These are phyloP conservation scores for Nemania abortiva DNA, from an alignment of 2,329 filamentous ascomycete genomes.

Conservation along the genomic window DNA sequence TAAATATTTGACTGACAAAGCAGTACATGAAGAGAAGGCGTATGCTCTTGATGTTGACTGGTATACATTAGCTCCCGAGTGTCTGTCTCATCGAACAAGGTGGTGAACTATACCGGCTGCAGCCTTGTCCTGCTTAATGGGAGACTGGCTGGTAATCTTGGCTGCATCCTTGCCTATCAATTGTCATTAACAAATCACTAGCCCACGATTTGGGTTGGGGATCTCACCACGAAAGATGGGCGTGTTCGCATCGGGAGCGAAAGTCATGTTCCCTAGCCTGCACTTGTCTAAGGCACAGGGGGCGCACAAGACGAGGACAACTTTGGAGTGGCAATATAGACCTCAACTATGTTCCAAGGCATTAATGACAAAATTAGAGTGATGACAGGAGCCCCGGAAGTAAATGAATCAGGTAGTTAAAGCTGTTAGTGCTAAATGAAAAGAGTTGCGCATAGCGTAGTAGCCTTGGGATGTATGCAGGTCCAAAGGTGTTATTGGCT, in stretches of 20 bases:
- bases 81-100: background rate
- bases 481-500: no score
- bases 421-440: no score
- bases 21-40: background rate
- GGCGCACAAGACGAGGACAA: background rate
- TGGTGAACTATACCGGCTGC: background rate
- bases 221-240: constrained; percentile 7
- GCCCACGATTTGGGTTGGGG: background rate
- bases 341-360: background rate
- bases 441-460: no score
- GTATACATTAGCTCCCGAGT: background rate
- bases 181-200: background rate
- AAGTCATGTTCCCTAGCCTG: background rate
- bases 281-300: background rate
- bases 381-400: no score
- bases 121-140: background rate
- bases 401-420: no score
- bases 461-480: no score
- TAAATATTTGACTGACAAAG: background rate
- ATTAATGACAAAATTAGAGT: no score
- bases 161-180: background rate
- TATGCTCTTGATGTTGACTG: background rate
- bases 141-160: background rate
- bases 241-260: background rate
- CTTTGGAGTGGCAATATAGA: background rate